Percentiles rank a stretch among this genome's conserved stretches.
phyloP scores from a whole-genome alignment of 257 asterid genomes.

The Linaria vulgaris region DNA sequence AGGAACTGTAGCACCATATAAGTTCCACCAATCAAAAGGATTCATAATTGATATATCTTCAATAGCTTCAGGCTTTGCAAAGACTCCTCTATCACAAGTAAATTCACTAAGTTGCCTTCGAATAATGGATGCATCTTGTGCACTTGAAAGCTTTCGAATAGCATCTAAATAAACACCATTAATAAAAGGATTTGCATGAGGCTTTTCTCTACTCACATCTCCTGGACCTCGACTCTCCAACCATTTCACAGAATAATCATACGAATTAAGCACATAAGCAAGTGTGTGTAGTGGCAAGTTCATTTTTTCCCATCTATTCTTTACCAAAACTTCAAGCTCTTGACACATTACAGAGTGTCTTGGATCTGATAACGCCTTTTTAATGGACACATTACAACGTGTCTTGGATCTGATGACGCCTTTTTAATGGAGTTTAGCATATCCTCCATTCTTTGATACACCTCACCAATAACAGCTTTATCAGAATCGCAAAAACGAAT shows the following conservation, averaged over 20 bases:
- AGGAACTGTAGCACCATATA: slow-evolving; percentile 14
- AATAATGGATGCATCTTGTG: background rate
- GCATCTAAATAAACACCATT: slow-evolving; percentile 1
- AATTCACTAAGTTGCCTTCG: slow-evolving; percentile 15
- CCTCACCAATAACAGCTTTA: slow-evolving; percentile 3
- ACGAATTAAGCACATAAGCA: slow-evolving; percentile 11
- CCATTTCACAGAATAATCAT: slow-evolving; percentile 2
- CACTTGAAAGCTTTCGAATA: too few relatives aligned
- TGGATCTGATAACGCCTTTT: slow-evolving; percentile 9
- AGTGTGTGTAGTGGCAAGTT: background rate
- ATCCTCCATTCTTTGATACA: slow-evolving; percentile 9
- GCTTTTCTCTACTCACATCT: background rate
- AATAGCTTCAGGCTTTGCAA: background rate
- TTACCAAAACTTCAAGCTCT: background rate
- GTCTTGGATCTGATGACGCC: background rate
- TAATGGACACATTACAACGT: background rate
- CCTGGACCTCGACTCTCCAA: background rate
- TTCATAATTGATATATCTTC: slow-evolving; percentile 14
- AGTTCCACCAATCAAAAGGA: slow-evolving; percentile 5
- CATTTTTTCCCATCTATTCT: background rate
- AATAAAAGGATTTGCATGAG: slow-evolving; percentile 7
- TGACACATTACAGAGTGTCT: too few relatives aligned
- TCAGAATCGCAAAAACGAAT: slow-evolving; percentile 17
- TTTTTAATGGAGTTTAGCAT: background rate
- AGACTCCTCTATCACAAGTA: background rate